Evolutionary conservation across 306 rosid genomes (phyloP).

Genomic region (Lathyrus sativus): DNA sequence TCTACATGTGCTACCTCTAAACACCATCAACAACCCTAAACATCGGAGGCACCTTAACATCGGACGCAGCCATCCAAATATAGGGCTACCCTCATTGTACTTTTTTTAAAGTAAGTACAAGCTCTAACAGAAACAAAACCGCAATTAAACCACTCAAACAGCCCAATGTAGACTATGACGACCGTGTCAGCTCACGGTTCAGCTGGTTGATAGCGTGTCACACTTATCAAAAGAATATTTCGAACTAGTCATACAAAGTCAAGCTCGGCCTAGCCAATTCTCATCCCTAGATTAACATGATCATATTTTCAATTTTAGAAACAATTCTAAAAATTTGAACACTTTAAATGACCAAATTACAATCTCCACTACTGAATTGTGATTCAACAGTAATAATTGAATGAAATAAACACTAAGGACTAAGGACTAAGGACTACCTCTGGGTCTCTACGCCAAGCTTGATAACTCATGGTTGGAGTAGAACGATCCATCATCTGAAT

Average conservation of each 20-base stretch:
- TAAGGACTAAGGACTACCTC: conserved; percentile 32
- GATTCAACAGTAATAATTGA: not conserved
- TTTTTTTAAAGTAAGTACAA: no score
- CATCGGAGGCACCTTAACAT: no score
- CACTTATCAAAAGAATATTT: no score
- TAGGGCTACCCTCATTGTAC: no score
- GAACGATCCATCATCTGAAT: conserved; percentile 95
- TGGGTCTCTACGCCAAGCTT: conserved; percentile 65
- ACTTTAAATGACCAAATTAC: not conserved
- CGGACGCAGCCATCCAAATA: no score
- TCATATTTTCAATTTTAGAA: not conserved
- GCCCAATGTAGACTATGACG: not conserved
- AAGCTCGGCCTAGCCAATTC: not conserved
- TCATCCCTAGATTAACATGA: not conserved
- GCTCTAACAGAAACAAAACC: no score
- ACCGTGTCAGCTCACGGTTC: not conserved
- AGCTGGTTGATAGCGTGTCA: not conserved
- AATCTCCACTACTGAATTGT: no score
- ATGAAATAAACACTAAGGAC: not conserved
- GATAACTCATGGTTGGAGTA: conserved; percentile 67
- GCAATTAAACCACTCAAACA: not conserved
- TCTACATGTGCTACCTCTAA: no score
- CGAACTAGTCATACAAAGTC: not conserved
- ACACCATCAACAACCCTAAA: no score
- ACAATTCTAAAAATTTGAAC: not conserved